A percentile compares a stretch with the other conserved stretches of the same genome.
Conservation (phyloP, 257 asterid genomes). For the Nicotiana obtusifolia region DNA sequence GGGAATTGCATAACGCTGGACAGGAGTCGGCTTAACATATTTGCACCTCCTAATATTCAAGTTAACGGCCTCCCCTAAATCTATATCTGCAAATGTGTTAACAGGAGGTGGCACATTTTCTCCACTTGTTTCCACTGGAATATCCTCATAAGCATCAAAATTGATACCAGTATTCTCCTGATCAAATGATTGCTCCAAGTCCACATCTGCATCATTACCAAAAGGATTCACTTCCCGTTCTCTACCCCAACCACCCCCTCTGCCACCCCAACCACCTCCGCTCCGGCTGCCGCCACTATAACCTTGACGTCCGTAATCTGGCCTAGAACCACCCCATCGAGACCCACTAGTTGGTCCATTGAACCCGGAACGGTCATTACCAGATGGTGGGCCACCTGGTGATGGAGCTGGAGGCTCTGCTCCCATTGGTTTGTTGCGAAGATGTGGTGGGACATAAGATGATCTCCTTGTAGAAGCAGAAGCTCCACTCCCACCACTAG, state of each 20-base stretch:
- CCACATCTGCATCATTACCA: constrained; percentile 48
- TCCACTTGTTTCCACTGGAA: constrained; percentile 87
- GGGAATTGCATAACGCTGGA: constrained; percentile 78
- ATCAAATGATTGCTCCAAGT: constrained; percentile 37
- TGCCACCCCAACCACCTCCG: constrained; percentile 35
- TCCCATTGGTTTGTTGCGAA: constrained; percentile 51
- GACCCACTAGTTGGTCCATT: constrained; percentile 48
- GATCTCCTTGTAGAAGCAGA: constrained; percentile 48
- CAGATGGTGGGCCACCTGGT: constrained; percentile 44
- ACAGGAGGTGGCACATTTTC: constrained; percentile 79
- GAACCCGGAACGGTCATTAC: constrained; percentile 45
- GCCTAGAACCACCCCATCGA: constrained; percentile 52
- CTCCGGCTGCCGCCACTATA: constrained; percentile 47
- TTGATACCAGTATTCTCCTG: constrained; percentile 78
- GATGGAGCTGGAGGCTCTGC: constrained; percentile 46
- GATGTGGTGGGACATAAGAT: constrained; percentile 78
- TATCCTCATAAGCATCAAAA: constrained; percentile 90
- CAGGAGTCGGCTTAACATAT: constrained; percentile 84
- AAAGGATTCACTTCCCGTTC: constrained; percentile 80
- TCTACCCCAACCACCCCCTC: constrained; percentile 54
- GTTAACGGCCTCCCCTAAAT: constrained; percentile 75
- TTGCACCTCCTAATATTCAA: constrained; percentile 75
- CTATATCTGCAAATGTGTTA: constrained; percentile 77
- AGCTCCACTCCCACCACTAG: constrained; percentile 39
- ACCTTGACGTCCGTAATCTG: constrained; percentile 52